Evolutionary conservation across 2,329 filamentous ascomycete genomes (phyloP).

Genomic region (Teratosphaeria viscida): DNA sequence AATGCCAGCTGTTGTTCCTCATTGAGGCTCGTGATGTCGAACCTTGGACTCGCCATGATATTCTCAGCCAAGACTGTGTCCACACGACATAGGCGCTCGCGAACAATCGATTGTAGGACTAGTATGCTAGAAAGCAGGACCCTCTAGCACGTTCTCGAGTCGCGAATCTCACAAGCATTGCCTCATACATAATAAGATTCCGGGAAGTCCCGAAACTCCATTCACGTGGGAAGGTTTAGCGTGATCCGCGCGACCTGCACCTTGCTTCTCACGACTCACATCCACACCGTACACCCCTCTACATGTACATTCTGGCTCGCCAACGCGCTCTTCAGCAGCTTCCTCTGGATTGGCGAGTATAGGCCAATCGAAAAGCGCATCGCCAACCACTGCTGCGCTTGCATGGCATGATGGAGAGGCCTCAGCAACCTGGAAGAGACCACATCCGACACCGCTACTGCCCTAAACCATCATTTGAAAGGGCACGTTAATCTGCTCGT

Average conservation of each 20-base stretch:
- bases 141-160: not conserved
- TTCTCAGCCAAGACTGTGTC: not conserved
- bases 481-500: not conserved
- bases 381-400: not conserved
- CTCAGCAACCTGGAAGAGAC: not conserved
- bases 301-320: not conserved
- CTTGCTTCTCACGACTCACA: not conserved
- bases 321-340: not conserved
- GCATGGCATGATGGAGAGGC: not conserved
- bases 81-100: not conserved
- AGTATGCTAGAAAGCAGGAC: not conserved
- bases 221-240: not conserved
- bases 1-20: constrained; percentile 54
- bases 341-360: not conserved
- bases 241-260: not conserved
- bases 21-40: constrained; percentile 3
- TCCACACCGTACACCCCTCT: not conserved
- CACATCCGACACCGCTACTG: not conserved
- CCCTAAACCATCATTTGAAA: not conserved
- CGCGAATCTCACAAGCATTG: not conserved
- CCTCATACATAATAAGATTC: not conserved
- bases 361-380: not conserved
- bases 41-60: not conserved
- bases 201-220: not conserved
- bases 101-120: not conserved